Evolutionary conservation across 305 asterid species (phyloP).

Genomic region (Caryopteris hybrid): DNA sequence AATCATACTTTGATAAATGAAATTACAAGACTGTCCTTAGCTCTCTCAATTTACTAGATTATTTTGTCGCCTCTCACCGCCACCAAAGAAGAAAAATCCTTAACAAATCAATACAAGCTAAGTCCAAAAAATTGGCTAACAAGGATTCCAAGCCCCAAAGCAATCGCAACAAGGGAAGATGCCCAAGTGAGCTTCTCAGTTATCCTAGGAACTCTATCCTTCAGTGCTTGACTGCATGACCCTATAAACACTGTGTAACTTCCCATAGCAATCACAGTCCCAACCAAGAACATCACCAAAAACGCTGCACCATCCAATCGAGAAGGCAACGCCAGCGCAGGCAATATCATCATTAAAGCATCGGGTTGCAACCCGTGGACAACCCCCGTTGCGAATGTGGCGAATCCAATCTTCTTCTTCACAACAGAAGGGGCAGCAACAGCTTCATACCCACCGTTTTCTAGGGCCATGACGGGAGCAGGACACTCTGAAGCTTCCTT

Average conservation of each 20-base stretch:
- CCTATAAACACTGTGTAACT: conserved; percentile 87
- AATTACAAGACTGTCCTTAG: neutral
- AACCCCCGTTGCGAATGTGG: conserved; percentile 89
- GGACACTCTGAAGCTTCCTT: conserved; percentile 74
- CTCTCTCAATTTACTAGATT: neutral
- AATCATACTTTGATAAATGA: neutral
- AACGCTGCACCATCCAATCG: conserved; percentile 91
- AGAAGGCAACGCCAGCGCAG: conserved; percentile 96
- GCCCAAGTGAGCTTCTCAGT: conserved; percentile 98
- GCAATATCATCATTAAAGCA: conserved; percentile 83
- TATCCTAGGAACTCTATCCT: conserved; percentile 79
- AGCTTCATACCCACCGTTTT: conserved; percentile 45
- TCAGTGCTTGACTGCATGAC: conserved; percentile 81
- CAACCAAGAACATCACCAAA: conserved; percentile 75
- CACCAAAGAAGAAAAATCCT: neutral
- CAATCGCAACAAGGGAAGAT: conserved; percentile 76
- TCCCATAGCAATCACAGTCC: conserved; percentile 93
- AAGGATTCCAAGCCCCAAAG: conserved; percentile 64
- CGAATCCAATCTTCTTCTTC: conserved; percentile 83
- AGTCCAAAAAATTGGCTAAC: conserved; percentile 74
- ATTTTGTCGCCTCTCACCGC: neutral
- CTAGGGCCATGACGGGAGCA: conserved; percentile 45
- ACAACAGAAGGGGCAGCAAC: conserved; percentile 31
- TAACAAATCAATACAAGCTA: conserved; percentile 56
- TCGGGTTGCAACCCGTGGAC: conserved; percentile 96